These are phyloP conservation scores for Trichoderma parareesei DNA, from an alignment of 495 filamentous ascomycete species.

Conservation along the genomic window DNA sequence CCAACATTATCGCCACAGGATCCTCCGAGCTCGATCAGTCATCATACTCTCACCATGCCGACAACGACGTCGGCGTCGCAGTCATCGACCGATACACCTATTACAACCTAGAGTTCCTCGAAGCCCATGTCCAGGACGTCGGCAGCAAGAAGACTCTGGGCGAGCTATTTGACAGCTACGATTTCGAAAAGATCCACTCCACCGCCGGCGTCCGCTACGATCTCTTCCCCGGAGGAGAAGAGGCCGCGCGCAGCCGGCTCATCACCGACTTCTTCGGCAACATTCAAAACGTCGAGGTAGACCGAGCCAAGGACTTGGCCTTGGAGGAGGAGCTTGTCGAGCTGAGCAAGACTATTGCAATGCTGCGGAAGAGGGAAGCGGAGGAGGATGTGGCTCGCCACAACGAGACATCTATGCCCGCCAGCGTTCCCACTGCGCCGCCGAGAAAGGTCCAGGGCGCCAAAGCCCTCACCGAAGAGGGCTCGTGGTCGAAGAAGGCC, in stretches of 20 bases:
- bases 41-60: conserved; percentile 92
- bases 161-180: conserved; percentile 92
- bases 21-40: conserved; percentile 90
- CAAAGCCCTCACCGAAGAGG: conserved; percentile 56
- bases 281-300: conserved; percentile 91
- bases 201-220: conserved; percentile 91
- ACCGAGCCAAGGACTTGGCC: conserved; percentile 45
- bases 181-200: conserved; percentile 87
- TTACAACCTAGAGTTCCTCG: conserved; percentile 95
- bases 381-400: conserved; percentile 33
- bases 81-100: conserved; percentile 99
- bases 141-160: conserved; percentile 79
- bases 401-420: conserved; percentile 27
- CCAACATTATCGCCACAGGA: conserved; percentile 93
- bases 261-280: conserved; percentile 98
- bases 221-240: conserved; percentile 72
- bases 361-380: conserved; percentile 44
- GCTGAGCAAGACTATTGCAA: conserved; percentile 53
- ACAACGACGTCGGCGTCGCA: conserved; percentile 92
- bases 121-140: conserved; percentile 76
- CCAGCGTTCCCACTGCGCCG: conserved; percentile 22
- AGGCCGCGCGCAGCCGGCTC: conserved; percentile 60
- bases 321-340: conserved; percentile 68
- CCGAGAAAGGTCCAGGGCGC: conserved; percentile 39
- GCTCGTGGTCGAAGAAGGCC: conserved; percentile 62